Percentiles rank a stretch among this genome's conserved stretches.
Conservation (phyloP, 176 grass and related monocot species). For the Eremochloa ophiuroides region DNA sequence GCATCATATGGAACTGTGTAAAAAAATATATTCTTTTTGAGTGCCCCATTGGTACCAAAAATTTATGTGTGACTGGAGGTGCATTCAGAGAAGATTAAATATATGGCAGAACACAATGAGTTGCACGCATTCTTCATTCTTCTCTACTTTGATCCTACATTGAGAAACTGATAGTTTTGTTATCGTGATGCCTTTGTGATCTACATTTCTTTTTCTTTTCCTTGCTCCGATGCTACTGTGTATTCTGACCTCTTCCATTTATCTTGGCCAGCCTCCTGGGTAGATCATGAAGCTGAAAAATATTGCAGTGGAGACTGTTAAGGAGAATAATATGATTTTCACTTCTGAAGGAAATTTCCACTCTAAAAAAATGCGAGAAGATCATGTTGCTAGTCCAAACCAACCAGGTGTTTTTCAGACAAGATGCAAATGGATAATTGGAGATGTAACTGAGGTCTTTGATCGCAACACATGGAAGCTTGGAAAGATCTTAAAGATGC, state of each 20-base stretch:
- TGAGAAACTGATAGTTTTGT: background rate
- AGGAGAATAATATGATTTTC: conserved; percentile 22
- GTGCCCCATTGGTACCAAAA: background rate
- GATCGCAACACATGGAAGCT: conserved; percentile 56
- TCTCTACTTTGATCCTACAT: background rate
- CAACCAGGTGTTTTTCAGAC: conserved; percentile 18
- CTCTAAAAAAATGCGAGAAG: conserved; percentile 7
- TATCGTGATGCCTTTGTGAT: background rate
- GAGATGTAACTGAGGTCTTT: conserved; percentile 65
- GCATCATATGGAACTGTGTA: background rate
- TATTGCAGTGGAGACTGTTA: conserved; percentile 9
- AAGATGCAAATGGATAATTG: conserved; percentile 59
- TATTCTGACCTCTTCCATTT: conserved; percentile 20
- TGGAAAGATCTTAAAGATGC: conserved; percentile 57
- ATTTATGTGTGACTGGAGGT: background rate
- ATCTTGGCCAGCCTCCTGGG: background rate
- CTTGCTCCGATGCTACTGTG: background rate
- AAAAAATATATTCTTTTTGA: background rate
- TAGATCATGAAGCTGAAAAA: conserved; percentile 45
- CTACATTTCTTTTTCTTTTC: background rate
- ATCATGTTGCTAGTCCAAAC: conserved; percentile 26
- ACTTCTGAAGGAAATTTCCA: conserved; percentile 22
- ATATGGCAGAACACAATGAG: background rate
- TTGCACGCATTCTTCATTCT: background rate
- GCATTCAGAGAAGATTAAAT: background rate